Conservation (phyloP, 306 rosid species). For the Delonix regia region DNA sequence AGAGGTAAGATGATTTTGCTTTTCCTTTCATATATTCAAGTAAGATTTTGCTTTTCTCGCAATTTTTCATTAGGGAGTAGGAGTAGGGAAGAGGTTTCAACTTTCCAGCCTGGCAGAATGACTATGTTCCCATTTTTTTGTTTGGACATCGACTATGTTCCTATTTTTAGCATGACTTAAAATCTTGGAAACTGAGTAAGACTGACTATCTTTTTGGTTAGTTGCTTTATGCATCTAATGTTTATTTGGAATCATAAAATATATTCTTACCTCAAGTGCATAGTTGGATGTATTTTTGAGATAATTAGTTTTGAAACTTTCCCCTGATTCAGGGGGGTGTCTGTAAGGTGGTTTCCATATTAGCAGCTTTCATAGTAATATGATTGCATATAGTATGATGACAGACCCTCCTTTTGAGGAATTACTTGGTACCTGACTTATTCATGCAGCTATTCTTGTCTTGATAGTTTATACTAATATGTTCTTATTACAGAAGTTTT, state of each 20-base stretch:
- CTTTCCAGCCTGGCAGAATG: background rate
- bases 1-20: conserved; percentile 60
- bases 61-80: background rate
- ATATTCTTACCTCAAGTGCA: background rate
- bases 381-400: background rate
- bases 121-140: background rate
- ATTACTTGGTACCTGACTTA: background rate
- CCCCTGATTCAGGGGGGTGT: background rate
- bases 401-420: background rate
- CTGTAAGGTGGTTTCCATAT: background rate
- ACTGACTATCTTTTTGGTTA: background rate
- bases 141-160: background rate
- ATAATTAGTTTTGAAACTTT: background rate
- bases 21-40: conserved; percentile 10
- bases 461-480: background rate
- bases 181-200: background rate
- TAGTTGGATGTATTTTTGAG: background rate
- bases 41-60: background rate
- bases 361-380: background rate
- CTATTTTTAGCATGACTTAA: background rate
- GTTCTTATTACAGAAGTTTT: background rate
- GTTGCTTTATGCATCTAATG: background rate
- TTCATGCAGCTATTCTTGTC: background rate
- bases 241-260: background rate
- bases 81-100: background rate